phyloP scores from a whole-genome alignment of 2,329 filamentous ascomycete genomes.

The Trichoderma sp. region DNA sequence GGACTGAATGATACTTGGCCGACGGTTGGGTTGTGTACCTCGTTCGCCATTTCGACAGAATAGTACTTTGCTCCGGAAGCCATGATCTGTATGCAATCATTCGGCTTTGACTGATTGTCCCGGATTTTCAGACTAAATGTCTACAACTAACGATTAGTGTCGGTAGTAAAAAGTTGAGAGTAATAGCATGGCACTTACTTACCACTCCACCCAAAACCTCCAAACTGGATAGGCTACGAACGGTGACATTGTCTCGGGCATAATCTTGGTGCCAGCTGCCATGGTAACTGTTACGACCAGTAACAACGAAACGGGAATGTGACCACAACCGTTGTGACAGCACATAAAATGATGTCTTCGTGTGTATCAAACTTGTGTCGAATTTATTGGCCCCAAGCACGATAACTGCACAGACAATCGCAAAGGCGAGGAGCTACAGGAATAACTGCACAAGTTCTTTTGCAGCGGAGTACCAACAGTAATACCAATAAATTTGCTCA shows the following conservation, averaged over 20 bases:
- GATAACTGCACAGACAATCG: slow-evolving; percentile 39
- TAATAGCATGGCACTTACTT: slow-evolving; percentile 34
- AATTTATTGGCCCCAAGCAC: slow-evolving; percentile 40
- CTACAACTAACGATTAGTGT: no score
- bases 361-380: slow-evolving; percentile 33
- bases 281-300: slow-evolving; percentile 55
- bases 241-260: slow-evolving; percentile 48
- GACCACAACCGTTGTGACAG: slow-evolving; percentile 39
- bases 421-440: slow-evolving; percentile 60
- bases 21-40: slow-evolving; percentile 31
- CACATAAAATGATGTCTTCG: slow-evolving; percentile 38
- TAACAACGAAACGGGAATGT: no score
- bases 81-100: no score
- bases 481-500: slow-evolving; percentile 44
- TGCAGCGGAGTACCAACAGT: slow-evolving; percentile 64
- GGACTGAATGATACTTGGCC: slow-evolving; percentile 24
- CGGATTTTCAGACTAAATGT: no score
- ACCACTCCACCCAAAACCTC: slow-evolving; percentile 51
- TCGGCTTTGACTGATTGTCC: no score
- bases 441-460: slow-evolving; percentile 64
- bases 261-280: slow-evolving; percentile 46
- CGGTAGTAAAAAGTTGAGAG: no score
- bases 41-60: slow-evolving; percentile 30
- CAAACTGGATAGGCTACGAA: slow-evolving; percentile 45
- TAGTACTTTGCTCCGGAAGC: no score